A percentile compares a stretch with the other conserved stretches of the same genome.
phyloP scores from a whole-genome alignment of 768 basidiomycete species.

The Postia placenta region DNA sequence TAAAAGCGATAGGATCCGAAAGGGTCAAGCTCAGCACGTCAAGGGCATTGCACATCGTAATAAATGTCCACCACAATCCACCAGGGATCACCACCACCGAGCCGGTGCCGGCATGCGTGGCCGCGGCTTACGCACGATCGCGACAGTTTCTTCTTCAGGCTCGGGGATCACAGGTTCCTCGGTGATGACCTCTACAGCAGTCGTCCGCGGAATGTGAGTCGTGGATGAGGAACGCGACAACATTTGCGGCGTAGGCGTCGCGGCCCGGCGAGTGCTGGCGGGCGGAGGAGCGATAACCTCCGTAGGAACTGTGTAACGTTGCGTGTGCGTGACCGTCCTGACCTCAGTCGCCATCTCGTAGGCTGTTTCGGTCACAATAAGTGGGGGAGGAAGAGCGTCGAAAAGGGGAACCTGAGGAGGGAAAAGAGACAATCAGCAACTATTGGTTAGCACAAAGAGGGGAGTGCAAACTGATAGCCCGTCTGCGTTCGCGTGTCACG shows the following conservation, averaged over 20 bases:
- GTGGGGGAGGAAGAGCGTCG: constrained; percentile 34
- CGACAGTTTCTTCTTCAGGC: constrained; percentile 33
- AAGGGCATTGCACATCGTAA: not conserved
- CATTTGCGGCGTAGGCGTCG: constrained; percentile 64
- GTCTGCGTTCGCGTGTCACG: constrained; percentile 11
- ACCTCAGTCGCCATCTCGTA: constrained; percentile 48
- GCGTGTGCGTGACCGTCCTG: constrained; percentile 34
- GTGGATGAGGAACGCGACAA: constrained; percentile 50
- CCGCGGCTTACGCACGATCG: constrained; percentile 12
- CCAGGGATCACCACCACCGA: constrained; percentile 20
- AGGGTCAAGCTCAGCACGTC: constrained; percentile 22
- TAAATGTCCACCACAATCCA: too few relatives aligned
- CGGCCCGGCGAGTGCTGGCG: constrained; percentile 71
- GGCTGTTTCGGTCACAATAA: constrained; percentile 50
- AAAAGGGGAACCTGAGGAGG: constrained; percentile 13
- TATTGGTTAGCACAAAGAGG: constrained; percentile 10
- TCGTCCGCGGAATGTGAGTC: constrained; percentile 62
- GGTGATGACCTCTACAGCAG: constrained; percentile 55
- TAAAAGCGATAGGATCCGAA: constrained; percentile 25
- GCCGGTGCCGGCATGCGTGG: constrained; percentile 22
- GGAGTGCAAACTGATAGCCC: constrained; percentile 28
- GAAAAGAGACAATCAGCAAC: constrained; percentile 16
- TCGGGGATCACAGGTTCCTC: constrained; percentile 49
- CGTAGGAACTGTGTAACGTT: constrained; percentile 25
- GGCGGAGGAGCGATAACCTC: constrained; percentile 64